A percentile compares a stretch with the other conserved stretches of the same genome.
phyloP scores from a whole-genome alignment of 306 rosid species.

The Malus fusca region DNA sequence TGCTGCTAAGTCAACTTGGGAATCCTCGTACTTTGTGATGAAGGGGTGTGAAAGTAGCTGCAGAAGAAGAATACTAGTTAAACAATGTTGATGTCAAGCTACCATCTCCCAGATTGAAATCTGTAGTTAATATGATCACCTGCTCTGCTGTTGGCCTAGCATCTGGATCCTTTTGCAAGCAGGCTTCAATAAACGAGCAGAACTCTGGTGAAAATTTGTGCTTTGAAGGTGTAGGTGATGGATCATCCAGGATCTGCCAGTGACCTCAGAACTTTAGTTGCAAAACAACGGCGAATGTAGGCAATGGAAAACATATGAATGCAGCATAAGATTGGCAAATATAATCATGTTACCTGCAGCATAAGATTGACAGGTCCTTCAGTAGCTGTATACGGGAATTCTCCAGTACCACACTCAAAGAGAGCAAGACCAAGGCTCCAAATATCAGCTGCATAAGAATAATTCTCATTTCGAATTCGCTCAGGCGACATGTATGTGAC shows the following conservation, averaged over 20 bases:
- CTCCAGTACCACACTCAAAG: constrained; percentile 96
- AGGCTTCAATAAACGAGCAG: constrained; percentile 81
- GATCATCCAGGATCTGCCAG: constrained; percentile 85
- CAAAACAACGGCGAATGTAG: neutral
- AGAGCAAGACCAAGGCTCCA: constrained; percentile 99
- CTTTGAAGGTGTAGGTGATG: constrained; percentile 83
- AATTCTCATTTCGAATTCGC: constrained; percentile 85
- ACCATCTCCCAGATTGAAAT: neutral
- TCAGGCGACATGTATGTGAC: constrained; percentile 98
- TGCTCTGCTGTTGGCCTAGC: constrained; percentile 88
- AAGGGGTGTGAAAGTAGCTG: constrained; percentile 90
- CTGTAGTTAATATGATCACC: constrained; percentile 33
- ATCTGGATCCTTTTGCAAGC: constrained; percentile 87
- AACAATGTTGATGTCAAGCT: constrained; percentile 13
- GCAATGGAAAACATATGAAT: constrained; percentile 6
- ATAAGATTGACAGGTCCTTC: constrained; percentile 96
- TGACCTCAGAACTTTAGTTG: constrained; percentile 14
- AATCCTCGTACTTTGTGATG: constrained; percentile 51
- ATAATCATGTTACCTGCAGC: constrained; percentile 62
- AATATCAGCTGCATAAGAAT: constrained; percentile 96
- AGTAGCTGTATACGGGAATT: constrained; percentile 84
- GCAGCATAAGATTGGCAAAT: neutral
- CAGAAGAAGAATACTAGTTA: constrained; percentile 23
- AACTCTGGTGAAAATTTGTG: constrained; percentile 78
- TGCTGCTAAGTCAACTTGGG: constrained; percentile 58